phyloP scores from a whole-genome alignment of 805 yeast genomes.

The Pichia eremophila region DNA sequence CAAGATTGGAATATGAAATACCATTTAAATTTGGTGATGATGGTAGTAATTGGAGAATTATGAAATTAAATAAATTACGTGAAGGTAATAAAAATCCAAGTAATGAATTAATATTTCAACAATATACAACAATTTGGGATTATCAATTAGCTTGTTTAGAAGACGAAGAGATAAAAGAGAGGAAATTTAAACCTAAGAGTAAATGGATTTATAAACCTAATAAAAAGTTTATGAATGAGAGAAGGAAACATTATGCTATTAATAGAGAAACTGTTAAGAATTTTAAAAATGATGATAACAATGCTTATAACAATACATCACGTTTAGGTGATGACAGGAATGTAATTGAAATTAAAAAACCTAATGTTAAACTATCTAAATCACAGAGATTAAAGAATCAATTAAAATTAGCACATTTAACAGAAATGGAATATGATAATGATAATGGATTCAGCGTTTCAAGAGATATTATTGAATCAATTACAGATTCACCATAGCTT shows the following conservation, averaged over 20 bases:
- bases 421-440: conserved; percentile 7
- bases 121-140: conserved; percentile 11
- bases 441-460: not conserved
- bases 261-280: conserved; percentile 13
- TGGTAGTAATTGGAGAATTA: conserved; percentile 31
- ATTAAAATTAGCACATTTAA: conserved; percentile 11
- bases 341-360: conserved; percentile 1
- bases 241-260: conserved; percentile 8
- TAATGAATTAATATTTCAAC: conserved; percentile 2
- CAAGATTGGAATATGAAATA: not conserved
- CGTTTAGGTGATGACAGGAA: not conserved
- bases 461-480: conserved; percentile 7
- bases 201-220: conserved; percentile 21
- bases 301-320: conserved; percentile 15
- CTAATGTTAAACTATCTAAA: conserved; percentile 1
- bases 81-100: not conserved
- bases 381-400: conserved; percentile 3
- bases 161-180: conserved; percentile 20
- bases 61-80: conserved; percentile 22
- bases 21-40: conserved; percentile 29
- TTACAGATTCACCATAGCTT: not conserved
- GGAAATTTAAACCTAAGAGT: conserved; percentile 9
- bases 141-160: conserved; percentile 27
- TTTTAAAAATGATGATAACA: conserved; percentile 24
- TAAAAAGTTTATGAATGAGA: conserved; percentile 14